Base-by-base conservation (phyloP, 2,329 filamentous ascomycete genomes). In the Fusarium hainanense region DNA sequence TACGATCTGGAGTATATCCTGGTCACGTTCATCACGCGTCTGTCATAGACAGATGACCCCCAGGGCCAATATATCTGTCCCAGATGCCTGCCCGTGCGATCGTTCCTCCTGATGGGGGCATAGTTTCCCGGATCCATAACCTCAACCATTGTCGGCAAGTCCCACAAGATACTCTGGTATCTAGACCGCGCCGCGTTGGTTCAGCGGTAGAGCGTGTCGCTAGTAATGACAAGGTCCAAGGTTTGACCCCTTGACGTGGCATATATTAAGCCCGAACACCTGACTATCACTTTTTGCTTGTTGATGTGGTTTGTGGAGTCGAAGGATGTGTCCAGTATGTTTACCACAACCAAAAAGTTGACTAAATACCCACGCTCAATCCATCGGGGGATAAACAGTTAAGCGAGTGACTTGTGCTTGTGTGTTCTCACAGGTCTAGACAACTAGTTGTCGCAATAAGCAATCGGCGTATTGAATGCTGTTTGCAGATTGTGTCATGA, bases 151-250 rank as follows among this genome's bases (percentile, higher is more conserved):
- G 28, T 8, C 13, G 14, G 2, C 20, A 49, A 49, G 30, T 10
- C 10, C 7, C 28, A 34, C 50, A 13, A 16, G 27, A n/a, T 43
- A 54, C 14, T 16, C 37, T 9, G 3, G 6, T 18, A 37, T 37
- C 42, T 48, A 13, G 16, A 21, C 3, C 7, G 11, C 23, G 46
- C 54, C 46, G 44, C 54, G 46, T 57, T 50, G 54, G 54, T 34
- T 57, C 34, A 27, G 34, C 51, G 46, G 54, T 43, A 51, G 27
- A 57, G 46, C 54, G 46, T 51, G 43, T 56, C 42, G 48, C 52
- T 40, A 40, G 51, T 46, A 54, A 49, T 48, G 52, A 55, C 41
- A 55, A 47, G 28, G 21, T 46, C 52, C 30, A 54, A 54, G 28
- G 28, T 34, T 46, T 16, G 20, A 54, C 34, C 41, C 28, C 41